Percentiles rank a stretch among this genome's conserved stretches.
Evolutionary conservation across 2,329 filamentous ascomycete genomes (phyloP).

Genomic region (Pyricularia grisea): DNA sequence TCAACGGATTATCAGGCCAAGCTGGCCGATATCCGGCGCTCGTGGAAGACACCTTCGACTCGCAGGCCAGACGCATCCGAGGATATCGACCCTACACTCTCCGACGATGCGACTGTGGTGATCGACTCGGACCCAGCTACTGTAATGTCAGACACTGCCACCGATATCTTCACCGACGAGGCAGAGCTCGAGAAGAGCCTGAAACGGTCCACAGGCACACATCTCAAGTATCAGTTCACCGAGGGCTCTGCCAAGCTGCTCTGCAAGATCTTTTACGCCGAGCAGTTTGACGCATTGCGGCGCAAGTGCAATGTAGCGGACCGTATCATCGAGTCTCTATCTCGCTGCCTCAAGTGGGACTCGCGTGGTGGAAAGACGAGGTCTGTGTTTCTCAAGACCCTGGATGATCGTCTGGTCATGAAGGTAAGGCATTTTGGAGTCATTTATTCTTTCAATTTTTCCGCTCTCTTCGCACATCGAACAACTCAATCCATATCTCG

Average conservation of each 20-base stretch:
- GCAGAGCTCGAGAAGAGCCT: conserved; percentile 77
- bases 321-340: conserved; percentile 89
- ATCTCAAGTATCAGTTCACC: conserved; percentile 91
- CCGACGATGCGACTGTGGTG: conserved; percentile 15
- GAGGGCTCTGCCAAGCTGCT: conserved; percentile 92
- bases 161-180: conserved; percentile 38
- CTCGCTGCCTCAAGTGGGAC: conserved; percentile 94
- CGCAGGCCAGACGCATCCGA: conserved; percentile 26
- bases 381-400: conserved; percentile 90
- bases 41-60: conserved; percentile 26
- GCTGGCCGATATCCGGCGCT: conserved; percentile 54
- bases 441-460: background rate
- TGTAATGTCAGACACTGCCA: background rate
- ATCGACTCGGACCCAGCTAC: conserved; percentile 17
- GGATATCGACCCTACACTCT: conserved; percentile 10
- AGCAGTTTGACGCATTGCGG: conserved; percentile 91
- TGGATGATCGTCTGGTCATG: conserved; percentile 88
- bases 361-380: conserved; percentile 97
- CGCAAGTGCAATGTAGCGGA: conserved; percentile 89
- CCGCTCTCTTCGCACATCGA: background rate
- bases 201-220: conserved; percentile 75
- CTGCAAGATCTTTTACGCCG: conserved; percentile 97
- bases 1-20: conserved; percentile 82
- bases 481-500: background rate
- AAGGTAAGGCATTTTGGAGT: conserved; percentile 39